Evolutionary conservation across 2,329 filamentous ascomycete species (phyloP), one percentile per base, ranked within the genome.

Genomic region (Pestalotiopsis sp.): DNA sequence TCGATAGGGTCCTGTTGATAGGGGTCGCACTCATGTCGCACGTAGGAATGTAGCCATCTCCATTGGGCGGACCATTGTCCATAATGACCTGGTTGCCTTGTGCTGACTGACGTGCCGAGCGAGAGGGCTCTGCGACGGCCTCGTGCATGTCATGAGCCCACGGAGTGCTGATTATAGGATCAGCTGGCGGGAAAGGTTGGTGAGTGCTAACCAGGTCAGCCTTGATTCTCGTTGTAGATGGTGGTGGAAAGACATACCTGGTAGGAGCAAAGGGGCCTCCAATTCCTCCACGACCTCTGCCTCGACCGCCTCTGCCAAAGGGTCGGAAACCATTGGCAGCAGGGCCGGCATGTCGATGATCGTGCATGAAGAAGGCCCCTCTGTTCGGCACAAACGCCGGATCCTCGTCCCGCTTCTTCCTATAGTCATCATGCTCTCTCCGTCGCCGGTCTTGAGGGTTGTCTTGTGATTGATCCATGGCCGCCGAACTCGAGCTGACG

Each of bases 131-230:
- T 71, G 82, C 82, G n/a, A 90, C 84, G 12, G 81, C 87, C 72
- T 97, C 93, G 80, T 98, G 96, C 82, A 98, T 93, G 80, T 99
- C 96, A 79, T 99, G 96, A 72, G 93, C 90, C 96, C 96, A 98
- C 59, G 89, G 92, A 23, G 89, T 90, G 78, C 90, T 93, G 27
- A 90, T 91, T 17, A 90, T 89, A 69, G 89, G 89, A 75, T 92
- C 89, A 45, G 83, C 79, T 9, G 84, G 78, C 69, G 83, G 83
- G 69, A 85, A 83, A 61, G 85, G 77, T 73, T 83, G 74, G 68
- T 77, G 77, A 64, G 74, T 78, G 31, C 56, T 49, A 23, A 4
- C 4, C 13, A 57, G 14, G 17, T 60, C 65, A 67, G 4, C 65
- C 38, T 38, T 31, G 27, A 45, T 20, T 67, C 20, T 14, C n/a